A percentile compares a stretch with the other conserved stretches of the same genome.
Conservation (phyloP, 1,139 yeast species). For the Taphrina betulina region DNA sequence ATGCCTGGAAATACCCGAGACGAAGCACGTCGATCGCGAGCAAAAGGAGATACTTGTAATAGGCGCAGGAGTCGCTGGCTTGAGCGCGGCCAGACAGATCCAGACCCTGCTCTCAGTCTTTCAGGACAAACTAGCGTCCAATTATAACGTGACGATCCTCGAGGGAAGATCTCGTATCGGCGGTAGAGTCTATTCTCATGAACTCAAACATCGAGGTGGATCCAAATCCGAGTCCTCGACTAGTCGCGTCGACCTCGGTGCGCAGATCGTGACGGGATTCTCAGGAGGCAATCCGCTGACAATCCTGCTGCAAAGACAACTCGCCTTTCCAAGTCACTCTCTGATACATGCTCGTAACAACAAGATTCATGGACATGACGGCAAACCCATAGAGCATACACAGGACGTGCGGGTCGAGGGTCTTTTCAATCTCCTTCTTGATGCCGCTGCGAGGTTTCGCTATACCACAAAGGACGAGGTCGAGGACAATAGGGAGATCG, state of each 20-base stretch:
- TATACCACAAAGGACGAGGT: too few species aligned
- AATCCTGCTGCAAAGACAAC: slow-evolving; percentile 47
- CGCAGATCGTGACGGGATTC: slow-evolving; percentile 48
- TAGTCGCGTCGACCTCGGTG: slow-evolving; percentile 48
- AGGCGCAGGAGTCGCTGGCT: slow-evolving; percentile 51
- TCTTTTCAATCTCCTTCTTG: slow-evolving; percentile 46
- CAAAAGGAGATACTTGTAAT: slow-evolving; percentile 42
- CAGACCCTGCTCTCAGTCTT: slow-evolving; percentile 46
- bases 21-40: neutral
- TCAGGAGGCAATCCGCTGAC: slow-evolving; percentile 50
- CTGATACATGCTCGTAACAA: slow-evolving; percentile 44
- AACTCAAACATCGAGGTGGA: slow-evolving; percentile 38
- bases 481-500: too few species aligned
- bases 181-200: slow-evolving; percentile 49
- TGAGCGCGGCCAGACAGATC: slow-evolving; percentile 49
- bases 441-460: slow-evolving; percentile 45
- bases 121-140: slow-evolving; percentile 43
- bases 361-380: slow-evolving; percentile 43
- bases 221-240: slow-evolving; percentile 37
- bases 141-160: slow-evolving; percentile 46
- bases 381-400: slow-evolving; percentile 42
- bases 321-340: slow-evolving; percentile 47
- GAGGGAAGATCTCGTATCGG: slow-evolving; percentile 50
- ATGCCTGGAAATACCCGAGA: slow-evolving; percentile 44
- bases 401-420: slow-evolving; percentile 44